Percentiles rank a stretch among this genome's conserved stretches.
Conservation (phyloP, 441 rosid species). For the Adansonia rubrostipa region DNA sequence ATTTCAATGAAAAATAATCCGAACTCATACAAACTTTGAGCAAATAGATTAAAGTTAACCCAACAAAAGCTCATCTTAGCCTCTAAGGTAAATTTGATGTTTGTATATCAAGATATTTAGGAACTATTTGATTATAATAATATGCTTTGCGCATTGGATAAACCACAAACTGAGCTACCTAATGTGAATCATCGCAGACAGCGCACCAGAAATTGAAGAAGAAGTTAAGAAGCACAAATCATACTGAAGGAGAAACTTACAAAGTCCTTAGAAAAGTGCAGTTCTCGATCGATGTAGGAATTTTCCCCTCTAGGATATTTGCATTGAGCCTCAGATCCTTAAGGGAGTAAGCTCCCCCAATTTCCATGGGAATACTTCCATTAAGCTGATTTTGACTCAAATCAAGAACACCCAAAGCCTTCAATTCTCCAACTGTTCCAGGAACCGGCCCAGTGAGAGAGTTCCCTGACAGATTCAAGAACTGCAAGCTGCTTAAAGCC, state of each 20-base stretch:
- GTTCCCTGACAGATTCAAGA: conserved; percentile 56
- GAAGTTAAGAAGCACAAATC: conserved; percentile 4
- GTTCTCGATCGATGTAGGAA: conserved; percentile 58
- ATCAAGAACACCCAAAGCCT: conserved; percentile 54
- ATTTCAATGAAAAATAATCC: not conserved
- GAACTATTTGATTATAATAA: not conserved
- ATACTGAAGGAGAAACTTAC: conserved; percentile 48
- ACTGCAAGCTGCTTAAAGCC: conserved; percentile 45
- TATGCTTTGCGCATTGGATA: not conserved
- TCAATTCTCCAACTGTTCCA: conserved; percentile 45
- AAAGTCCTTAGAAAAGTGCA: conserved; percentile 54
- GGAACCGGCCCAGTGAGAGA: conserved; percentile 56
- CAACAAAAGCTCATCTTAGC: conserved; percentile 14
- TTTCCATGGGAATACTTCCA: conserved; percentile 60
- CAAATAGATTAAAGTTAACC: not conserved
- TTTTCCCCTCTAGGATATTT: conserved; percentile 50
- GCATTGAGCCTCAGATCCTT: conserved; percentile 53
- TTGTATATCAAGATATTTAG: not conserved
- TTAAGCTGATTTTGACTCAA: conserved; percentile 58
- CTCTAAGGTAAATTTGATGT: not conserved
- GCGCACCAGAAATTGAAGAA: not conserved
- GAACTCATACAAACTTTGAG: conserved; percentile 2
- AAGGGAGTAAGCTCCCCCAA: conserved; percentile 58
- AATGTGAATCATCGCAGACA: not conserved
- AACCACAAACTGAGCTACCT: not conserved